phyloP scores from a whole-genome alignment of 345 rosid genomes.

The Lepidium sativum region DNA sequence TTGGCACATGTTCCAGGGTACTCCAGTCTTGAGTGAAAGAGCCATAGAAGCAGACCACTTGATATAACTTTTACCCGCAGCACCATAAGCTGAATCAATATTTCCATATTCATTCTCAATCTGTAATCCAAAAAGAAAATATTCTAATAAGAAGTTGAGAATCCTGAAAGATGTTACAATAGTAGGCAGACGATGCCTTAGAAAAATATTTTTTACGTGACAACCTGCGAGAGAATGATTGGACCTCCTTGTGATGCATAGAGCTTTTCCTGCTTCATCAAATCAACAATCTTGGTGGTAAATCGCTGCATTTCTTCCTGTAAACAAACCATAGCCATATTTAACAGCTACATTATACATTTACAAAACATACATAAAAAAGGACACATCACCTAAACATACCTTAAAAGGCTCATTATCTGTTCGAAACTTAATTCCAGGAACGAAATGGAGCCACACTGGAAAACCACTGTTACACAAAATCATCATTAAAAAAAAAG shows the following conservation, averaged over 20 bases:
- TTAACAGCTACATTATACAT: background rate
- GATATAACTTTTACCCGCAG: conserved; percentile 64
- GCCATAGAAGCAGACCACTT: conserved; percentile 97
- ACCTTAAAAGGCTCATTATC: conserved; percentile 90
- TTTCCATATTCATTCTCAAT: conserved; percentile 97
- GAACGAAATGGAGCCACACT: conserved; percentile 82
- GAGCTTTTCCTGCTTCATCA: conserved; percentile 85
- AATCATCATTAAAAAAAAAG: background rate
- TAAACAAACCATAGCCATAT: background rate
- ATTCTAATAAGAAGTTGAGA: background rate
- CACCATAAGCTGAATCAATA: conserved; percentile 55
- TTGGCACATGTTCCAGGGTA: conserved; percentile 99
- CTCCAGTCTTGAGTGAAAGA: conserved; percentile 70
- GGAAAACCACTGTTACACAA: conserved; percentile 71
- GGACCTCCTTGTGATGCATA: conserved; percentile 98
- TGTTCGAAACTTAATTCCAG: conserved; percentile 80
- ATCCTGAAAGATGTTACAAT: background rate
- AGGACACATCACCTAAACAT: background rate
- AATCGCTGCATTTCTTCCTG: conserved; percentile 89
- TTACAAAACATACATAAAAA: background rate
- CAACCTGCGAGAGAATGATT: conserved; percentile 87
- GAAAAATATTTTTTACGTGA: background rate
- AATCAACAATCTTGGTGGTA: conserved; percentile 74
- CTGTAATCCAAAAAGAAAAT: conserved; percentile 26
- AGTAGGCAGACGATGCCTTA: background rate